Percentiles rank a stretch among this genome's conserved stretches.
Conservation (phyloP, 805 yeast genomes). For the Lipomyces starkeyi region DNA sequence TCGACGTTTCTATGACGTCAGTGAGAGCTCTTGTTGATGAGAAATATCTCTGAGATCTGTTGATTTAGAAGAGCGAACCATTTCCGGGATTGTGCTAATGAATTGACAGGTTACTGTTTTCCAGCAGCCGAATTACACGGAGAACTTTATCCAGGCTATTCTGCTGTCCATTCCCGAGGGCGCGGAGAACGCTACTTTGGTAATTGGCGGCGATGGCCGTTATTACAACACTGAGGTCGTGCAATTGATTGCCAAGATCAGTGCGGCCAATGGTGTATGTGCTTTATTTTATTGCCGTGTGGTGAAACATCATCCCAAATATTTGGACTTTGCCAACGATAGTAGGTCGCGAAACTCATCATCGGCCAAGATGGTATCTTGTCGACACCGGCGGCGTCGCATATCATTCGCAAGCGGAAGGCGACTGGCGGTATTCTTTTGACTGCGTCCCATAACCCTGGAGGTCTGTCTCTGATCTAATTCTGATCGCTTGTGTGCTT, state of each 20-base stretch:
- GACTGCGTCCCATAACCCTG: slow-evolving; percentile 98
- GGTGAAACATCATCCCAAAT: neutral
- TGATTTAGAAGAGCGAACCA: neutral
- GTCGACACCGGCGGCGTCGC: slow-evolving; percentile 97
- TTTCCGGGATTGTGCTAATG: neutral
- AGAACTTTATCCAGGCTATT: slow-evolving; percentile 90
- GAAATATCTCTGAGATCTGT: neutral
- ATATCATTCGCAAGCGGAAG: slow-evolving; percentile 73
- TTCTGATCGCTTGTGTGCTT: neutral
- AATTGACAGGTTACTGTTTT: slow-evolving; percentile 68
- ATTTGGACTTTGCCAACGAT: slow-evolving; percentile 38
- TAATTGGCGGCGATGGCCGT: slow-evolving; percentile 97
- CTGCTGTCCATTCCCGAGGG: slow-evolving; percentile 92
- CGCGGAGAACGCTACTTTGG: slow-evolving; percentile 69
- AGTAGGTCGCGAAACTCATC: slow-evolving; percentile 59
- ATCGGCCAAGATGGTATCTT: slow-evolving; percentile 87
- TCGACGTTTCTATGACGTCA: neutral
- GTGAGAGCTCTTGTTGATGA: neutral
- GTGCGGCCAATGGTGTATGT: slow-evolving; percentile 87
- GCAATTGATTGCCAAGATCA: slow-evolving; percentile 78
- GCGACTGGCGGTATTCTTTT: slow-evolving; percentile 93
- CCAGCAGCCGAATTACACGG: slow-evolving; percentile 80
- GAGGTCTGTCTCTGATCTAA: slow-evolving; percentile 52
- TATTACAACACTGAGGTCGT: slow-evolving; percentile 83
- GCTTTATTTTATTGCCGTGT: neutral